These are phyloP conservation scores for Acmispon strigosus DNA, from an alignment of 306 rosid species.

Conservation along the genomic window DNA sequence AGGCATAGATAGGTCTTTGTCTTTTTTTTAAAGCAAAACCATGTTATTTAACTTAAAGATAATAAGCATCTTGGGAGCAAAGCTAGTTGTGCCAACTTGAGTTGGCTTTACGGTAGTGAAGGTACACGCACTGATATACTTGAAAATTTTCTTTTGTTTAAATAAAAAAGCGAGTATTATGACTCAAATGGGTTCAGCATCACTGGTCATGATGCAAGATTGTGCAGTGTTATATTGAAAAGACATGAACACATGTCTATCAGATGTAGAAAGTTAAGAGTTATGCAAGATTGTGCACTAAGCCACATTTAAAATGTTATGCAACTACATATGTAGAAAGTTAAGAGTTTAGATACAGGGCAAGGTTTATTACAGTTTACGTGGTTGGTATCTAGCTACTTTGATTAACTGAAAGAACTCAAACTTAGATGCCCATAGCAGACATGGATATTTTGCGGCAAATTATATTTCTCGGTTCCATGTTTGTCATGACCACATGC, in stretches of 20 bases:
- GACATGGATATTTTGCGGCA: not conserved
- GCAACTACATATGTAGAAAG: too few relatives aligned
- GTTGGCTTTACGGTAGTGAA: not conserved
- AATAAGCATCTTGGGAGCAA: too few relatives aligned
- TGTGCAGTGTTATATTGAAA: not conserved
- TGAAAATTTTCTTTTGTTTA: too few relatives aligned
- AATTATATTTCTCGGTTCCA: not conserved
- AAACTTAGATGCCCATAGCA: not conserved
- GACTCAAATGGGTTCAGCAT: not conserved
- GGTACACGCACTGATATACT: not conserved
- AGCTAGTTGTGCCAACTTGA: too few relatives aligned
- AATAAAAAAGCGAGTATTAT: not conserved
- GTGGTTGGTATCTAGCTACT: not conserved
- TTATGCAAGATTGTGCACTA: too few relatives aligned
- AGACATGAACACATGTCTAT: too few relatives aligned
- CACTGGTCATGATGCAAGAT: not conserved
- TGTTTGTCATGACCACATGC: not conserved
- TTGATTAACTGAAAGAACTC: conserved; percentile 4
- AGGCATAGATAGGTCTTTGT: too few relatives aligned
- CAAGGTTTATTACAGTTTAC: not conserved
- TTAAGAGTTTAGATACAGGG: not conserved
- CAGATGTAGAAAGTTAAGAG: not conserved
- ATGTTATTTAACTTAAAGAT: too few relatives aligned
- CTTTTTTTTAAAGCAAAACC: too few relatives aligned
- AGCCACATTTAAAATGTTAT: too few relatives aligned